Evolutionary conservation across 2,329 filamentous ascomycete genomes (phyloP).

Genomic region (Ascochyta koolunga): DNA sequence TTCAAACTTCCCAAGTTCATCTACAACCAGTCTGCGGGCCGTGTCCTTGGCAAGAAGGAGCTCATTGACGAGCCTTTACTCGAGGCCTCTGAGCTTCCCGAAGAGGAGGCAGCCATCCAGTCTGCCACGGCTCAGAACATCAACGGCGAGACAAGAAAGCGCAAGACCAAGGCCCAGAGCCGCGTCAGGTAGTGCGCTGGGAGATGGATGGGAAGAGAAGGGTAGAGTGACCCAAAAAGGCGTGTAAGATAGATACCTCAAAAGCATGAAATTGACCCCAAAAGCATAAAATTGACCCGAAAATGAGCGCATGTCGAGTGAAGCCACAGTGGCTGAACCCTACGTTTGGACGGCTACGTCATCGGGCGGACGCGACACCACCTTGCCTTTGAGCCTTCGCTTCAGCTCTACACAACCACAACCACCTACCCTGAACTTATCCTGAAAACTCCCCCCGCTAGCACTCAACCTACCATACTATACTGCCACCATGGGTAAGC

Average conservation of each 20-base stretch:
- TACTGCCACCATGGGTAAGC: slow-evolving; percentile 2
- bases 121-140: slow-evolving; percentile 52
- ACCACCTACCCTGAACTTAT: not conserved
- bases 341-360: slow-evolving; percentile 9
- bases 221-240: not conserved
- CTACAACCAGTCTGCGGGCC: slow-evolving; percentile 61
- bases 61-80: slow-evolving; percentile 45
- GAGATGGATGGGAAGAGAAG: not conserved
- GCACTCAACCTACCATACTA: not conserved
- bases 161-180: slow-evolving; percentile 40
- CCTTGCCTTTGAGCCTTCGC: slow-evolving; percentile 5
- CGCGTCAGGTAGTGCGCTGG: slow-evolving; percentile 24
- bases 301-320: not conserved
- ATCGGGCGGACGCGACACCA: slow-evolving; percentile 8
- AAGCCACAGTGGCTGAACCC: slow-evolving; percentile 23
- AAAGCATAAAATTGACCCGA: too few relatives aligned
- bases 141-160: slow-evolving; percentile 54
- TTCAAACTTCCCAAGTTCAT: slow-evolving; percentile 77
- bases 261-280: not conserved
- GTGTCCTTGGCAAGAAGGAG: slow-evolving; percentile 48
- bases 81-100: slow-evolving; percentile 44
- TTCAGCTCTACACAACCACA: too few relatives aligned
- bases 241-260: slow-evolving; percentile 12
- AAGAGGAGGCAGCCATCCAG: slow-evolving; percentile 50
- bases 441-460: not conserved